Evolutionary conservation across 2,329 filamentous ascomycete species (phyloP).

Genomic region (Alternaria sp.): DNA sequence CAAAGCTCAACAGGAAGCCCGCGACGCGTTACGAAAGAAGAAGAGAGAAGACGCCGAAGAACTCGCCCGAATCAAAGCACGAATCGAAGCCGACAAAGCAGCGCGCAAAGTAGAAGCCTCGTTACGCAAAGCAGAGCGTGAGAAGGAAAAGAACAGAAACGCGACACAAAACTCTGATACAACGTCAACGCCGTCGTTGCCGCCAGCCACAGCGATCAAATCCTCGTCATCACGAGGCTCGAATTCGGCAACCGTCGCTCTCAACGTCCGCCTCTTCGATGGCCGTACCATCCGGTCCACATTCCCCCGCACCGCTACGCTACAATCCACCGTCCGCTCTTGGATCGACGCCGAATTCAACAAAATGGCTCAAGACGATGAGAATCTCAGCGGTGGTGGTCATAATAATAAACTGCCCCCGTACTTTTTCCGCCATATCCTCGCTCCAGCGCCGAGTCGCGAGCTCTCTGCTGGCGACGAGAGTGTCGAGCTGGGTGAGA

Average conservation of each 20-base stretch:
- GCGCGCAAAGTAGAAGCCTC: slow-evolving; percentile 63
- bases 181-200: neutral
- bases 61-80: slow-evolving; percentile 73
- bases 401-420: slow-evolving; percentile 56
- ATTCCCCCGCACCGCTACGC: slow-evolving; percentile 71
- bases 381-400: slow-evolving; percentile 5
- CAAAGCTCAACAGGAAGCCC: slow-evolving; percentile 45
- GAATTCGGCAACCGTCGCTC: slow-evolving; percentile 46
- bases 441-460: slow-evolving; percentile 79
- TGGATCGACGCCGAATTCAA: slow-evolving; percentile 73
- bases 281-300: slow-evolving; percentile 79
- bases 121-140: slow-evolving; percentile 47
- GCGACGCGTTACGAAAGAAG: slow-evolving; percentile 64
- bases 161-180: slow-evolving; percentile 12
- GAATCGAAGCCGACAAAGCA: slow-evolving; percentile 79
- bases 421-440: slow-evolving; percentile 85
- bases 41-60: slow-evolving; percentile 74
- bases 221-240: slow-evolving; percentile 37
- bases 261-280: slow-evolving; percentile 86
- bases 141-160: slow-evolving; percentile 24
- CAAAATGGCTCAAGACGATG: slow-evolving; percentile 32
- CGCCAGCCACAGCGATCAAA: slow-evolving; percentile 7
- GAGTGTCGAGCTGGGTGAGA: slow-evolving; percentile 69
- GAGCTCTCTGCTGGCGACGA: slow-evolving; percentile 81
- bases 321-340: slow-evolving; percentile 72